phyloP scores from a whole-genome alignment of 164 flowering plant species.

The Umbellularia californica region DNA sequence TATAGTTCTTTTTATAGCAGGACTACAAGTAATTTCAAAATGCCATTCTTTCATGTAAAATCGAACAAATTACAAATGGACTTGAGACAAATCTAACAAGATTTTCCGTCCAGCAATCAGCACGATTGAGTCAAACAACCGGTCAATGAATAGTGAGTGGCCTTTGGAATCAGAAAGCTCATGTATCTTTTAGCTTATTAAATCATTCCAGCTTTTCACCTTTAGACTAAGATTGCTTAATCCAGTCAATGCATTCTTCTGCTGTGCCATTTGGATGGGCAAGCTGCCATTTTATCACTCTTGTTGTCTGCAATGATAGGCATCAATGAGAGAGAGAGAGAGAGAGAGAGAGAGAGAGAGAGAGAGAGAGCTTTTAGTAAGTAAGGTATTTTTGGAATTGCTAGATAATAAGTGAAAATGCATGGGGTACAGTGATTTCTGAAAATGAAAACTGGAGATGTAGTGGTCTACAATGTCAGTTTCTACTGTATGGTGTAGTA shows the following conservation, averaged over 20 bases:
- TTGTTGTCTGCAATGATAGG: constrained; percentile 54
- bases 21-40: too few relatives aligned
- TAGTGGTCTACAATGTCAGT: too few relatives aligned
- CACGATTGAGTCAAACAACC: not conserved
- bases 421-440: too few relatives aligned
- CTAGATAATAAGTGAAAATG: too few relatives aligned
- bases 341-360: not conserved
- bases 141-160: too few relatives aligned
- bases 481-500: too few relatives aligned
- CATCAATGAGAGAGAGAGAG: constrained; percentile 1
- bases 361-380: too few relatives aligned
- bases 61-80: not conserved
- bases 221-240: constrained; percentile 53
- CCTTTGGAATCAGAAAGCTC: not conserved
- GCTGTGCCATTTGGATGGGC: constrained; percentile 63
- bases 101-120: not conserved
- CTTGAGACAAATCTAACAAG: not conserved
- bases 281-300: constrained; percentile 79
- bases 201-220: constrained; percentile 42
- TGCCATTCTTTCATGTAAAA: not conserved
- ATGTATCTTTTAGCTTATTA: not conserved
- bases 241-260: constrained; percentile 84
- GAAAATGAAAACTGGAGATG: too few relatives aligned
- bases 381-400: too few relatives aligned
- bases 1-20: not conserved